phyloP scores from a whole-genome alignment of 192 early-diverging fungal species.

The Tieghemiomyces parasiticus region DNA sequence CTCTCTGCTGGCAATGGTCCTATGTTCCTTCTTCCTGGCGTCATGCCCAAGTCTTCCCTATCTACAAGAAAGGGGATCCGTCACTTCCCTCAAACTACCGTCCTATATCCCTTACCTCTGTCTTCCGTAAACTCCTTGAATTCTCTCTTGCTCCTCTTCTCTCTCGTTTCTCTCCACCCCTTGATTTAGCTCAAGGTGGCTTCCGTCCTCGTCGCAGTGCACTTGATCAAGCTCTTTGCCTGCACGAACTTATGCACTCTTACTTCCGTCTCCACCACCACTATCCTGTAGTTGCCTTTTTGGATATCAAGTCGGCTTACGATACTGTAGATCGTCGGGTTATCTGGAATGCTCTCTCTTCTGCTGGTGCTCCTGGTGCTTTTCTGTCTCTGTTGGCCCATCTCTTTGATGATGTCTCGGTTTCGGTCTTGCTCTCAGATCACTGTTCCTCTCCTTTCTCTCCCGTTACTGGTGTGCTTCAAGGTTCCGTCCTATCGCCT shows the following conservation, averaged over 20 bases:
- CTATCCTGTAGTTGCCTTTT: constrained; percentile 14
- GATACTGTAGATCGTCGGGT: constrained; percentile 14
- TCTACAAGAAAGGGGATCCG: constrained; percentile 15
- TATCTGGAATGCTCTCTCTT: constrained; percentile 13
- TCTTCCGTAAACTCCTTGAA: constrained; percentile 15
- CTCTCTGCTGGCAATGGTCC: constrained; percentile 15
- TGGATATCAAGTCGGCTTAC: constrained; percentile 16
- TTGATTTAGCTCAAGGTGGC: constrained; percentile 15
- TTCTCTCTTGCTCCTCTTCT: constrained; percentile 8
- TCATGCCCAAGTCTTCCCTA: constrained; percentile 14
- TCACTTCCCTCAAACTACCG: constrained; percentile 11
- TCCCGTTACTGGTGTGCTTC: constrained; percentile 12
- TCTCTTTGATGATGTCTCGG: constrained; percentile 13
- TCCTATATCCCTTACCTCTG: constrained; percentile 13
- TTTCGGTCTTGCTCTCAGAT: background rate
- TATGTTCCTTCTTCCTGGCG: constrained; percentile 11
- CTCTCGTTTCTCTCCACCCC: background rate
- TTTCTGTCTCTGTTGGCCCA: constrained; percentile 6
- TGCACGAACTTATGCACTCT: constrained; percentile 9
- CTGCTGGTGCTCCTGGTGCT: background rate
- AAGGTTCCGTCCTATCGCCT: constrained; percentile 14
- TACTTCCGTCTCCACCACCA: background rate
- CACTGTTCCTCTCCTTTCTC: background rate
- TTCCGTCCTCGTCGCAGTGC: constrained; percentile 10
- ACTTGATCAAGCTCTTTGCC: constrained; percentile 13